Conservation (phyloP, 164 flowering plant species). For the Umbellularia californica region DNA sequence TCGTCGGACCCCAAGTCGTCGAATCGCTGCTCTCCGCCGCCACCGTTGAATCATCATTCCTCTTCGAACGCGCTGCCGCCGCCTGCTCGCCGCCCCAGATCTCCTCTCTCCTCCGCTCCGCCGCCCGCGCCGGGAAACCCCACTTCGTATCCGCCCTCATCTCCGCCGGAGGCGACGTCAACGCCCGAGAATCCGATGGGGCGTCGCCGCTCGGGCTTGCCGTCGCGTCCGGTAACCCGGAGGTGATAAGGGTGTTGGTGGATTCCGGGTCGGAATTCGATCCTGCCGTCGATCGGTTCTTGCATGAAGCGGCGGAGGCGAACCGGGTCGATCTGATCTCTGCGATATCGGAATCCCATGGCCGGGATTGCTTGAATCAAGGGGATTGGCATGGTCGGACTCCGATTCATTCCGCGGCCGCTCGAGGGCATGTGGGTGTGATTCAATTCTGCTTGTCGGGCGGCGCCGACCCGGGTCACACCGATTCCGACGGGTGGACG, state of each 20-base stretch:
- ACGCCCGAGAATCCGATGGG: constrained; percentile 20
- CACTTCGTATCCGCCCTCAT: constrained; percentile 35
- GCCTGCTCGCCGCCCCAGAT: constrained; percentile 42
- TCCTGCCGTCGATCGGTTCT: constrained; percentile 21
- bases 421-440: constrained; percentile 39
- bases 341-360: constrained; percentile 15
- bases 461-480: constrained; percentile 37
- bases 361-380: constrained; percentile 24
- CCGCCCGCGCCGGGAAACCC: constrained; percentile 31
- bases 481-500: constrained; percentile 45
- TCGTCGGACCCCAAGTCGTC: constrained; percentile 51
- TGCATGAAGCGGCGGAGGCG: constrained; percentile 46
- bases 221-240: constrained; percentile 29
- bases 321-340: constrained; percentile 49
- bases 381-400: constrained; percentile 42
- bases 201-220: constrained; percentile 38
- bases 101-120: constrained; percentile 33
- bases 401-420: constrained; percentile 54
- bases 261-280: constrained; percentile 30
- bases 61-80: constrained; percentile 41
- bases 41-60: constrained; percentile 17
- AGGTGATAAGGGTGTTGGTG: constrained; percentile 10
- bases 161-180: constrained; percentile 53
- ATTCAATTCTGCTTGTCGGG: constrained; percentile 31
- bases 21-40: constrained; percentile 24